Conservation (phyloP, 2,329 filamentous ascomycete species). For the Alternaria arbusti region DNA sequence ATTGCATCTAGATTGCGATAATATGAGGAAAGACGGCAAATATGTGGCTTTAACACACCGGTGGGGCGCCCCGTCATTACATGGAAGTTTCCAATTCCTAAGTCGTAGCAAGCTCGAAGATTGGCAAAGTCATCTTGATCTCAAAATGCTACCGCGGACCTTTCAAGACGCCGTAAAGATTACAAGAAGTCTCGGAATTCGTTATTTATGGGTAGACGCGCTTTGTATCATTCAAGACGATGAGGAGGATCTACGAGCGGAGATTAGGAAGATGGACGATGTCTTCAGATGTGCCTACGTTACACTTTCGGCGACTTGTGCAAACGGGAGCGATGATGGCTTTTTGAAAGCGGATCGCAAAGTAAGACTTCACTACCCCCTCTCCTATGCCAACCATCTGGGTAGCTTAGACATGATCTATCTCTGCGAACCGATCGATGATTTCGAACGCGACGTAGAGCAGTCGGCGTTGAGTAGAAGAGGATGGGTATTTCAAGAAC, state of each 20-base stretch:
- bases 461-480: conserved; percentile 19
- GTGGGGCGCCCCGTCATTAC: not conserved
- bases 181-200: not conserved
- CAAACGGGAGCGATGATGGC: not conserved
- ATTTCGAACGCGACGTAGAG: not conserved
- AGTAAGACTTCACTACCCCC: not conserved
- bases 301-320: not conserved
- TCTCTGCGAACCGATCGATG: not conserved
- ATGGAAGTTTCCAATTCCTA: not conserved
- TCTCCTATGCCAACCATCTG: not conserved
- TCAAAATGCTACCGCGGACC: not conserved
- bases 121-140: not conserved
- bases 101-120: not conserved
- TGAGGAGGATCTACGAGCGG: not conserved
- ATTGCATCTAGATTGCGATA: not conserved
- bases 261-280: not conserved
- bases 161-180: not conserved
- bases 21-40: not conserved
- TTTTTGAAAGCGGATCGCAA: not conserved
- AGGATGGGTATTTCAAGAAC: conserved; percentile 39
- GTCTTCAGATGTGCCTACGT: not conserved
- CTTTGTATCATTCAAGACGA: not conserved
- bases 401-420: not conserved
- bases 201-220: not conserved
- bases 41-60: not conserved